Evolutionary conservation across 1,284 basidiomycete species (phyloP).

Genomic region (Pseudozyma tsukubaensis): DNA sequence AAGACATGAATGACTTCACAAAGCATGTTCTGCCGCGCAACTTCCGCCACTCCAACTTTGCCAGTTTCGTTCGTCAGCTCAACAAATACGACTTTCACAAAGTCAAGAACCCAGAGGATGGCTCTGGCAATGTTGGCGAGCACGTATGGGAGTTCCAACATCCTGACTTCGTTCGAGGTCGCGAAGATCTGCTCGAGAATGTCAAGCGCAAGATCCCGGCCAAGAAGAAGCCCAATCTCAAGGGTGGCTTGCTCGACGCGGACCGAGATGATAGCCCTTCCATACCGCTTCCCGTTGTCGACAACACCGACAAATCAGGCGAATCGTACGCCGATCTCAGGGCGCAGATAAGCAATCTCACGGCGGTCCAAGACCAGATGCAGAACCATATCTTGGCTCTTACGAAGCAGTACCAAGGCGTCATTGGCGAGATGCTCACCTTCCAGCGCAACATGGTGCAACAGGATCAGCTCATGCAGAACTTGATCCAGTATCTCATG

Average conservation of each 20-base stretch:
- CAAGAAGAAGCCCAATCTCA: conserved; percentile 69
- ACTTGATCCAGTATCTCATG: conserved; percentile 82
- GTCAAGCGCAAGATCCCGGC: conserved; percentile 73
- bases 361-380: conserved; percentile 62
- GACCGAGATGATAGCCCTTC: conserved; percentile 50
- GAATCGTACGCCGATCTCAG: conserved; percentile 57
- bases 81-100: conserved; percentile 99
- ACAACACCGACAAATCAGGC: conserved; percentile 37
- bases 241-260: conserved; percentile 63
- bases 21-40: conserved; percentile 91
- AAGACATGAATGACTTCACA: conserved; percentile 97
- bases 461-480: conserved; percentile 86
- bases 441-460: conserved; percentile 86
- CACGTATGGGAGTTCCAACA: conserved; percentile 90
- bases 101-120: conserved; percentile 80
- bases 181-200: conserved; percentile 87
- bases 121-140: conserved; percentile 81
- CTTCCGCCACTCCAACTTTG: conserved; percentile 98
- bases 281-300: conserved; percentile 24
- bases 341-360: conserved; percentile 55
- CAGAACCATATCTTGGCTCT: conserved; percentile 73
- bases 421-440: conserved; percentile 83
- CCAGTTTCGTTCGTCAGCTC: conserved; percentile 76
- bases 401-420: conserved; percentile 80
- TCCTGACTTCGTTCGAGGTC: conserved; percentile 79